phyloP scores from a whole-genome alignment of 768 basidiomycete species.

The Boletus sp. region DNA sequence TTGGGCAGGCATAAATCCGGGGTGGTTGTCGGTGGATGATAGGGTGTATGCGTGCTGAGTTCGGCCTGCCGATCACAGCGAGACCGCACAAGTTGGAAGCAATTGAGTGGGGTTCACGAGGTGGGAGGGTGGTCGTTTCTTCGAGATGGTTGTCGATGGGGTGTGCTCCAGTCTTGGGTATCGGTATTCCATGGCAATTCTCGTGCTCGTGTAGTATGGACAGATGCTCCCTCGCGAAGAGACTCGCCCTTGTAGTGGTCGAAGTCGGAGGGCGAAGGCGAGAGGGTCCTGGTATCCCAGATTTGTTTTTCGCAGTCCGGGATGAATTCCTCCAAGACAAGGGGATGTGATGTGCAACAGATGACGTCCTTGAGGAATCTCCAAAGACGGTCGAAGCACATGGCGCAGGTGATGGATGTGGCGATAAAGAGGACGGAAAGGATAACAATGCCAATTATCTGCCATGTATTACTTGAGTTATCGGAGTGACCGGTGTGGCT shows the following conservation, averaged over 20 bases:
- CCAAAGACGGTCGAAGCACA: constrained; percentile 74
- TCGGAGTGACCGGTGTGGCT: constrained; percentile 23
- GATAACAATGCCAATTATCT: constrained; percentile 64
- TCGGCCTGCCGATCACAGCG: constrained; percentile 14
- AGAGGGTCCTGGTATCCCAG: constrained; percentile 42
- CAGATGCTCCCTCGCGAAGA: neutral
- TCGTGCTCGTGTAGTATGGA: constrained; percentile 9
- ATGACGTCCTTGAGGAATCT: constrained; percentile 52
- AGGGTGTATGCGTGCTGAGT: constrained; percentile 5
- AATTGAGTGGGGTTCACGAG: neutral
- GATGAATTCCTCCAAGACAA: constrained; percentile 51
- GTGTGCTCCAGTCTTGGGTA: constrained; percentile 10
- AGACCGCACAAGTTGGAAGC: neutral
- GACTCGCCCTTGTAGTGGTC: neutral
- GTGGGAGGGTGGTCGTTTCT: constrained; percentile 9
- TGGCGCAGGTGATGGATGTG: constrained; percentile 49
- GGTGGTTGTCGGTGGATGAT: neutral
- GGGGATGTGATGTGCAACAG: constrained; percentile 34
- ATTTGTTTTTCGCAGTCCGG: constrained; percentile 61
- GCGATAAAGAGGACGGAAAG: constrained; percentile 60
- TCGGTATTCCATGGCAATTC: constrained; percentile 26
- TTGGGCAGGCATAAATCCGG: neutral
- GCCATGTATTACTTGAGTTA: constrained; percentile 54
- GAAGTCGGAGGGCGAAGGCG: constrained; percentile 3
- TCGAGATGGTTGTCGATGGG: constrained; percentile 21